Evolutionary conservation across 805 yeast species (phyloP).

Genomic region (Saturnispora dispora): DNA sequence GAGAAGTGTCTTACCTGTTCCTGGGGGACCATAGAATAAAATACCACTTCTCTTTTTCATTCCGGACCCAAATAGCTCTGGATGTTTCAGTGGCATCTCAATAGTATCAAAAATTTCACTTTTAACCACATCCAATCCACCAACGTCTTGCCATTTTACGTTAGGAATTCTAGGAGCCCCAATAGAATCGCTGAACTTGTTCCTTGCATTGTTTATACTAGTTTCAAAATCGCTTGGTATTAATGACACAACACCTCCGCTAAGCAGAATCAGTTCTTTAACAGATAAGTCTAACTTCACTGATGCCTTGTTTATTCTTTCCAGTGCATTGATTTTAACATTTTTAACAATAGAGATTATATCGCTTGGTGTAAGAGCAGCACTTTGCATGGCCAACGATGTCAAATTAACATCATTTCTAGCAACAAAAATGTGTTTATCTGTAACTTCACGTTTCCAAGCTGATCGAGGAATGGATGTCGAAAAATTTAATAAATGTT

Average conservation of each 20-base stretch:
- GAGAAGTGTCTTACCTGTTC: conserved; percentile 91
- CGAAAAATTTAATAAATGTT: conserved; percentile 31
- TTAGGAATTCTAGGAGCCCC: conserved; percentile 96
- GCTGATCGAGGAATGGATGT: not conserved
- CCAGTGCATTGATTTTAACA: conserved; percentile 51
- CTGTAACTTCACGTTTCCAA: not conserved
- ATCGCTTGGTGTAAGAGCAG: conserved; percentile 86
- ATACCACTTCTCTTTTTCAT: conserved; percentile 92
- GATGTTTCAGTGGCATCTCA: conserved; percentile 90
- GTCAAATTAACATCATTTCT: conserved; percentile 46
- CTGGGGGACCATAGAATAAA: conserved; percentile 95
- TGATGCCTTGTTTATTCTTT: conserved; percentile 34
- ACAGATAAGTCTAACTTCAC: conserved; percentile 16
- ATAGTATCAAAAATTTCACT: conserved; percentile 92
- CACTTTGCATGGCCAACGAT: conserved; percentile 72
- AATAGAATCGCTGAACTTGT: conserved; percentile 83
- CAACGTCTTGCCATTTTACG: conserved; percentile 96
- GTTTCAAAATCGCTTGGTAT: conserved; percentile 54
- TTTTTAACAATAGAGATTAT: conserved; percentile 58
- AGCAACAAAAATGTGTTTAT: conserved; percentile 19
- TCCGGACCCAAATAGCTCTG: conserved; percentile 80
- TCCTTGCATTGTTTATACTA: conserved; percentile 74
- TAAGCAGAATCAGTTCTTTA: conserved; percentile 34
- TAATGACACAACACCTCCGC: conserved; percentile 47
- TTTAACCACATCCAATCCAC: conserved; percentile 85